Base-by-base conservation (phyloP, 1,139 yeast genomes). In the Kurtzmaniella quercitrusa region DNA sequence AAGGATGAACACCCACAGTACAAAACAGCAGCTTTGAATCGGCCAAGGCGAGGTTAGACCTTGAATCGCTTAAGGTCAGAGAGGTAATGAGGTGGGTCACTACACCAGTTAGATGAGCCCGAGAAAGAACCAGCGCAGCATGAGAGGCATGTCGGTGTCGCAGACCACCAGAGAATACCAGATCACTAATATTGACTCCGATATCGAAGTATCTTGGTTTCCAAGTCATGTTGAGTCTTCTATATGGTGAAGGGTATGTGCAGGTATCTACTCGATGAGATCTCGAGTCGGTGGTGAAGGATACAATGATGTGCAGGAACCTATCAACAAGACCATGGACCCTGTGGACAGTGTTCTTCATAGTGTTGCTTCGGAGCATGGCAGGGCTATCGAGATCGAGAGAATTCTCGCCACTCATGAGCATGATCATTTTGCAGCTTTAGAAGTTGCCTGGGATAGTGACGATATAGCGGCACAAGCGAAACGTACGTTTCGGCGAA, bases 1-100 rank as follows among this genome's bases (percentile, higher is more conserved):
- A 91, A 1, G 98, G 98, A 64, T 93, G 98, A 1, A 91, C 95
- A 10, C 98, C 98, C 1, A 83, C 93, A 0, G 98, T 93, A 14
- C 87, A 79, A 50, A 67, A 72, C 41, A 83, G 66, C 16, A 61
- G 55, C 3, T 63, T 60, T 39, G 60, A 66, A 44, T 52, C 51
- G 49, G 72, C 69, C 18, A 69, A 57, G 23, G 54, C 58, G 40
- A 73, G 63, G 48, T 71, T 77, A 5, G 63, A 70, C 33, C 60
- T 52, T 17, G 93, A 79, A 56, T 91, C 97, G 8, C 62, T 55
- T 10, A 90, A 68, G 2, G 85, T 79, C 0, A 95, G 83, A 0
- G 97, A 96, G 0, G 98, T 93, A 15, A 93, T 74, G 41, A 93
- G 72, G 74, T 89, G 79, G 51, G 77, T 75, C 14, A 72, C 66